Evolutionary conservation across 768 basidiomycete genomes (phyloP).

Genomic region (Boletus edulis): DNA sequence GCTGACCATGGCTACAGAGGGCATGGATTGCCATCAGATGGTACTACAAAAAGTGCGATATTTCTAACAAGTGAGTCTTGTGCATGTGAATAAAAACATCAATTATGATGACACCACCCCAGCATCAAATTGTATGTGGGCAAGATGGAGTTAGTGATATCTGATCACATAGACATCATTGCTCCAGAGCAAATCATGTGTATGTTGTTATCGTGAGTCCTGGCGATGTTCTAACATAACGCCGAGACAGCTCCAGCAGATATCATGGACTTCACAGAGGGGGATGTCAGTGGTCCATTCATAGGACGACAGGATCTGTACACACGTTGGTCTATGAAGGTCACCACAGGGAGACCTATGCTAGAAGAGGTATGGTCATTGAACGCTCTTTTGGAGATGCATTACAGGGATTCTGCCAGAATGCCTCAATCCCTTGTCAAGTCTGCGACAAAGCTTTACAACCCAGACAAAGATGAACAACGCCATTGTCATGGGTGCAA

Average conservation of each 20-base stretch:
- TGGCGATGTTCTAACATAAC: too few species aligned
- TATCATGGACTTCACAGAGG: neutral
- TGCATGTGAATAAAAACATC: too few species aligned
- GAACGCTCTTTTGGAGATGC: too few species aligned
- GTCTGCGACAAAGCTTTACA: neutral
- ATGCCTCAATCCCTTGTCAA: neutral
- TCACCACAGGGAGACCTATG: too few species aligned
- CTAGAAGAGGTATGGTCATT: neutral
- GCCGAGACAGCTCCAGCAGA: neutral
- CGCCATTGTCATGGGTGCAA: neutral
- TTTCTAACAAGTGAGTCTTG: neutral
- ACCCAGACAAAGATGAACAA: neutral
- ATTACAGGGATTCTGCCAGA: too few species aligned
- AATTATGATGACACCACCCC: too few species aligned
- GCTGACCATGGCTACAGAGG: neutral
- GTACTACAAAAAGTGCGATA: neutral
- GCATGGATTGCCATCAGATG: neutral
- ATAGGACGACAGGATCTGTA: neutral
- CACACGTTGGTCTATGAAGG: neutral
- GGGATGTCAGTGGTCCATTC: neutral
- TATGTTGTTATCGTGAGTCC: neutral
- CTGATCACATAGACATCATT: conserved; percentile 1
- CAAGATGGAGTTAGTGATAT: neutral
- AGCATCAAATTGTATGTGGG: neutral
- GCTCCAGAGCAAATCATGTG: neutral